Percentiles rank a stretch among this genome's conserved stretches.
phyloP scores from a whole-genome alignment of 2,329 filamentous ascomycete genomes.

The Ophidiomyces ophidiicola region DNA sequence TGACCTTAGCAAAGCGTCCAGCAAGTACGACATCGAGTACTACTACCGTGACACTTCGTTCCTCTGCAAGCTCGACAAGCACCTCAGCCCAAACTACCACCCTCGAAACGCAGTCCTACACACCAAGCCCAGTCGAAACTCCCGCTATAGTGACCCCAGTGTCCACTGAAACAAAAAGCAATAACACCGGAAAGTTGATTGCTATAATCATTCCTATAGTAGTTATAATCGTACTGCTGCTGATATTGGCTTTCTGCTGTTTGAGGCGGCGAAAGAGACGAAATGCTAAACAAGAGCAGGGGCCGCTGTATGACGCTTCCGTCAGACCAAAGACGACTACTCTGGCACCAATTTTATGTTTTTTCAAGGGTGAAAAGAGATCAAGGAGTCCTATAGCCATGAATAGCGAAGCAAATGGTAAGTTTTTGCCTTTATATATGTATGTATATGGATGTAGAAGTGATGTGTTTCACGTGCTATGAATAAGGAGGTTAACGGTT shows the following conservation, averaged over 20 bases:
- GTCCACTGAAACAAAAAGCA: not conserved
- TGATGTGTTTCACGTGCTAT: not conserved
- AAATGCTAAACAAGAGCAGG: conserved; percentile 1
- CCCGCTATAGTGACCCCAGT: not conserved
- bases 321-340: not conserved
- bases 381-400: not conserved
- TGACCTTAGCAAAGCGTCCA: too few relatives aligned
- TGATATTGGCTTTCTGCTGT: conserved; percentile 3
- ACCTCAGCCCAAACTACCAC: not conserved
- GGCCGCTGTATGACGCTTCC: not conserved
- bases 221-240: conserved; percentile 4
- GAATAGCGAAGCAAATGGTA: not conserved
- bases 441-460: not conserved
- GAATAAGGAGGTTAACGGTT: not conserved
- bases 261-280: conserved; percentile 5
- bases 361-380: not conserved
- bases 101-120: not conserved
- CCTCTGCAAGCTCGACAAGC: not conserved
- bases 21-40: too few relatives aligned
- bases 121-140: not conserved
- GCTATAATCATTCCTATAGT: conserved; percentile 3
- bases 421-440: not conserved
- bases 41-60: too few relatives aligned
- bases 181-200: not conserved
- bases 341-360: not conserved